Percentiles rank a stretch among this genome's conserved stretches.
phyloP scores from a whole-genome alignment of 192 early-diverging fungal genomes.

The Diversispora eburnea region DNA sequence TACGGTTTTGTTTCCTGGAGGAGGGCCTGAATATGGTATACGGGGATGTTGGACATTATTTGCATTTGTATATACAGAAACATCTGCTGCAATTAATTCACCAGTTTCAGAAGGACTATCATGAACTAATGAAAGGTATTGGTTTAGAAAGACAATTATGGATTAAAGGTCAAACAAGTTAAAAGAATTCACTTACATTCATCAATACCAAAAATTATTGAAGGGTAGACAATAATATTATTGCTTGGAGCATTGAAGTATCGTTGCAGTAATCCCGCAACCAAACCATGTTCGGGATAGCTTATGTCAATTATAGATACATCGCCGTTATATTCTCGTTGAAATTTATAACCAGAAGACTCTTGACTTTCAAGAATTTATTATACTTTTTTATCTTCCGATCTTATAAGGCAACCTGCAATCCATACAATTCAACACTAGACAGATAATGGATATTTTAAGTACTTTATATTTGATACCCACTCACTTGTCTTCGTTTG shows the following conservation, averaged over 20 bases:
- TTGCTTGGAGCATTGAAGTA: slow-evolving; percentile 10
- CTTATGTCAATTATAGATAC: slow-evolving; percentile 21
- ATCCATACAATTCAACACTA: slow-evolving; percentile 22
- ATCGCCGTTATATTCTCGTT: slow-evolving; percentile 10
- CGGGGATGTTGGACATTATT: slow-evolving; percentile 8
- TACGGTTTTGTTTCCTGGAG: slow-evolving; percentile 13
- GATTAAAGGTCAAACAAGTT: too few relatives aligned
- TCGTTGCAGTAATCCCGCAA: not conserved
- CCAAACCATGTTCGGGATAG: slow-evolving; percentile 13
- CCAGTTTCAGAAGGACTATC: not conserved
- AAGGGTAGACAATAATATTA: not conserved
- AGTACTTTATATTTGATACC: not conserved
- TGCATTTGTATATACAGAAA: slow-evolving; percentile 10
- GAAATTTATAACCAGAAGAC: slow-evolving; percentile 23
- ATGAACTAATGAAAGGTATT: slow-evolving; percentile 12
- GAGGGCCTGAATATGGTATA: slow-evolving; percentile 21
- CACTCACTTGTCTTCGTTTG: too few relatives aligned
- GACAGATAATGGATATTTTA: slow-evolving; percentile 10
- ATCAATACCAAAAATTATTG: slow-evolving; percentile 1
- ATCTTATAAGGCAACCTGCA: slow-evolving; percentile 22
- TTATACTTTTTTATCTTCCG: slow-evolving; percentile 22
- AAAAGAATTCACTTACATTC: slow-evolving; percentile 20
- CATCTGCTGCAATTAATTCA: slow-evolving; percentile 16
- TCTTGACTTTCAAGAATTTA: slow-evolving; percentile 15
- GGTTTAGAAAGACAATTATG: too few relatives aligned